phyloP scores from a whole-genome alignment of 1,139 yeast species.

The Blastobotrys illinoisensis region DNA sequence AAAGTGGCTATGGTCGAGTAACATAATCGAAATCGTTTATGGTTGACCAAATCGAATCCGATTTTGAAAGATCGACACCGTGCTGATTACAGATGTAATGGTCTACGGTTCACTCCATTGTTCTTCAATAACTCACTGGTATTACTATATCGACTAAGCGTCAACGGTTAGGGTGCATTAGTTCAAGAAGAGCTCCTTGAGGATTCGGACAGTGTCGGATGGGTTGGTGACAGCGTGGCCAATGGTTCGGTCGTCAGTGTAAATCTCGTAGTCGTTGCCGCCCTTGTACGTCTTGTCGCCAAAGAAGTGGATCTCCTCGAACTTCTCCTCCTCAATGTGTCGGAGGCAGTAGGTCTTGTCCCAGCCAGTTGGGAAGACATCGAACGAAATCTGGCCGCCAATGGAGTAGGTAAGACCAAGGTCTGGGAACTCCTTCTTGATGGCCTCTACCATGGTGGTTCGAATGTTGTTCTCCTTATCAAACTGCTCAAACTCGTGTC shows the following conservation, averaged over 20 bases:
- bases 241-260: conserved; percentile 81
- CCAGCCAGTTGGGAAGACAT: conserved; percentile 99
- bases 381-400: conserved; percentile 98
- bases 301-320: conserved; percentile 87
- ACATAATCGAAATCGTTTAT: too few species aligned
- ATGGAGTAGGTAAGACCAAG: conserved; percentile 88
- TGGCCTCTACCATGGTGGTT: conserved; percentile 73
- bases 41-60: too few species aligned
- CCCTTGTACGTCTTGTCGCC: conserved; percentile 98
- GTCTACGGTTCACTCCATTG: too few species aligned
- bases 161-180: not conserved
- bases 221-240: conserved; percentile 93
- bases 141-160: not conserved
- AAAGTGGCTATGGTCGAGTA: too few species aligned
- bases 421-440: conserved; percentile 77
- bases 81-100: too few species aligned
- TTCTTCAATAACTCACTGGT: not conserved
- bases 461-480: conserved; percentile 79
- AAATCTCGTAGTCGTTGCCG: conserved; percentile 98
- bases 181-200: conserved; percentile 64
- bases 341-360: conserved; percentile 96
- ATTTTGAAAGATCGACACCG: too few species aligned
- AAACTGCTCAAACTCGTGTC: conserved; percentile 82
- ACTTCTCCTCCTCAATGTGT: conserved; percentile 82
- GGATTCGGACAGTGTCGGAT: conserved; percentile 76